Percentiles rank a stretch among this genome's conserved stretches.
Evolutionary conservation across 2,329 filamentous ascomycete species (phyloP).

Genomic region (Monosporascus sp.): DNA sequence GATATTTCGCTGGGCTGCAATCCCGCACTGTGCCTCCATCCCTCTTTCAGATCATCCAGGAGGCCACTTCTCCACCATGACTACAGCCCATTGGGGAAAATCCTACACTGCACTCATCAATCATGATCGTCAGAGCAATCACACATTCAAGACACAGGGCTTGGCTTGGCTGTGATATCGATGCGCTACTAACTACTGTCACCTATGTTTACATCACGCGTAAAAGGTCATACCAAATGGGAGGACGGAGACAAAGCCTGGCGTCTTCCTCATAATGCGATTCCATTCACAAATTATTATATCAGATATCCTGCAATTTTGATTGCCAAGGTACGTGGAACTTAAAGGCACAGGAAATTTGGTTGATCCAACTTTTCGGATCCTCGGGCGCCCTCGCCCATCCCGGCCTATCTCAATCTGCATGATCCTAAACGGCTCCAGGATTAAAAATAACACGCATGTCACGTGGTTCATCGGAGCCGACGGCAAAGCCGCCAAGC

Average conservation of each 20-base stretch:
- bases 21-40: neutral
- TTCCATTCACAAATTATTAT: too few species aligned
- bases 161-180: neutral
- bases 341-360: too few species aligned
- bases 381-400: neutral
- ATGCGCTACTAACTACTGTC: neutral
- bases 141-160: neutral
- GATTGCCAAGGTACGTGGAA: too few species aligned
- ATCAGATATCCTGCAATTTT: too few species aligned
- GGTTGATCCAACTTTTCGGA: neutral
- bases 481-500: neutral
- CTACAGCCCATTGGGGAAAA: neutral
- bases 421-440: neutral
- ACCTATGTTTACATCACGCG: neutral
- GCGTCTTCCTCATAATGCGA: too few species aligned
- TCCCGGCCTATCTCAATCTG: too few species aligned
- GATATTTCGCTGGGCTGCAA: neutral
- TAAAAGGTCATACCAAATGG: neutral
- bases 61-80: neutral
- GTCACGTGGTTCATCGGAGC: neutral
- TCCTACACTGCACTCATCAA: too few species aligned
- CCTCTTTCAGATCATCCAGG: neutral
- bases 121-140: neutral
- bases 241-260: too few species aligned
- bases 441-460: neutral